phyloP scores from a whole-genome alignment of 2,329 filamentous ascomycete genomes.

The Fusarium sp. region DNA sequence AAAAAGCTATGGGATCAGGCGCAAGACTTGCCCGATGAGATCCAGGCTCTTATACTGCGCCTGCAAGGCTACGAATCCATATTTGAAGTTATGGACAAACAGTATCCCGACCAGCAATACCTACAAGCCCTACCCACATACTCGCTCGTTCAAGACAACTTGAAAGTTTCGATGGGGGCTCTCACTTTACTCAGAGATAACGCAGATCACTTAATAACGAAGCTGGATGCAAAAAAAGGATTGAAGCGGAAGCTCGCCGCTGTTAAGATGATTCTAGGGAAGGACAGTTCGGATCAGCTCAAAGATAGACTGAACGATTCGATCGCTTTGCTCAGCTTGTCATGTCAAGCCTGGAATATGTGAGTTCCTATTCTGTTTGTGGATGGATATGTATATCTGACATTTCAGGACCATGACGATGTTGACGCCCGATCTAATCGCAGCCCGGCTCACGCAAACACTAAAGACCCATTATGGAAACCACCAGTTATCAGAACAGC shows the following conservation, averaged over 20 bases:
- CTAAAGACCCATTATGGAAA: neutral
- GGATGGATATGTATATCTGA: neutral
- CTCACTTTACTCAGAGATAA: conserved; percentile 30
- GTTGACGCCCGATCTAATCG: conserved; percentile 34
- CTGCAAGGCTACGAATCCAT: conserved; percentile 29
- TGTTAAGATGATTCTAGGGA: conserved; percentile 40
- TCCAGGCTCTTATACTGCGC: conserved; percentile 37
- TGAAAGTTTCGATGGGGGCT: conserved; percentile 26
- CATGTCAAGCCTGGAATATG: conserved; percentile 39
- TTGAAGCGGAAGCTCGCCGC: conserved; percentile 37
- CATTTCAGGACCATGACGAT: conserved; percentile 33
- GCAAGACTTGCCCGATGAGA: conserved; percentile 41
- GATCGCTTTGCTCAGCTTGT: conserved; percentile 32
- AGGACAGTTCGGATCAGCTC: conserved; percentile 32
- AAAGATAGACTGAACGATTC: conserved; percentile 32
- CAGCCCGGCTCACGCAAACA: conserved; percentile 14
- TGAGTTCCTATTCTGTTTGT: conserved; percentile 12
- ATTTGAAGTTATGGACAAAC: conserved; percentile 35
- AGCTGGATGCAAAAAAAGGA: conserved; percentile 27
- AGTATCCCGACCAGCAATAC: conserved; percentile 20
- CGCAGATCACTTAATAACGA: conserved; percentile 26
- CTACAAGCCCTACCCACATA: conserved; percentile 6
- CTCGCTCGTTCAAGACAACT: conserved; percentile 3
- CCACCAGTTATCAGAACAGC: neutral
- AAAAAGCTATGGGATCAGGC: conserved; percentile 47